These are phyloP conservation scores for thale cress (Arabidopsis thaliana) DNA, from an alignment of 345 rosid species.

Conservation along the genomic window DNA sequence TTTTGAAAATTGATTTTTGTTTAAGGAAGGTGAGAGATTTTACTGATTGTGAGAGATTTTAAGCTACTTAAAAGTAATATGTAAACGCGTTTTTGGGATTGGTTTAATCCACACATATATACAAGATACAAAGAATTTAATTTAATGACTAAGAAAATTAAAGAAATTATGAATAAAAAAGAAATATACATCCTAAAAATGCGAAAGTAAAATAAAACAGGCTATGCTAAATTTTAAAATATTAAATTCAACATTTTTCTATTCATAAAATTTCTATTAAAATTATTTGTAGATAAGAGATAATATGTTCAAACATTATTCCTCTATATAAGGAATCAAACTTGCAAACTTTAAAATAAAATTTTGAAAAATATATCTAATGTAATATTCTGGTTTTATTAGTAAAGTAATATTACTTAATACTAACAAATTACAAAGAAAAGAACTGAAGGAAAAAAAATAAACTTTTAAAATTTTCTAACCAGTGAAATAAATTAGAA, in stretches of 20 bases:
- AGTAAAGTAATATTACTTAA: neutral
- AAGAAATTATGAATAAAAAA: neutral
- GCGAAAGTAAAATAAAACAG: neutral
- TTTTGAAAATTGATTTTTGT: neutral
- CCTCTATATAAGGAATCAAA: neutral
- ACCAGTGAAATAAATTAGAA: neutral
- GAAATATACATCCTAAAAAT: neutral
- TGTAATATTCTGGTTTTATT: neutral
- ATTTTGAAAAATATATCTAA: neutral
- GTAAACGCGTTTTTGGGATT: neutral
- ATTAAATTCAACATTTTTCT: neutral
- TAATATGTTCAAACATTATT: too few relatives aligned
- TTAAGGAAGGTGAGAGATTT: neutral
- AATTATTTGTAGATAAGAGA: neutral
- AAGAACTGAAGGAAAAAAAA: neutral
- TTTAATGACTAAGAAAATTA: neutral
- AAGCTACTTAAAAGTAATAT: neutral
- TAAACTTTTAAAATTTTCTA: neutral
- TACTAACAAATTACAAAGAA: neutral
- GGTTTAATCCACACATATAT: neutral
- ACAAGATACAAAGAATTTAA: neutral
- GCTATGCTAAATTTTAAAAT: neutral
- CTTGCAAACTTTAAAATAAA: too few relatives aligned
- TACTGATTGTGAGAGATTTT: neutral
- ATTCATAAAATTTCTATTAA: neutral